These are phyloP conservation scores for Podospora conica DNA, from an alignment of 495 filamentous ascomycete genomes.

Conservation along the genomic window DNA sequence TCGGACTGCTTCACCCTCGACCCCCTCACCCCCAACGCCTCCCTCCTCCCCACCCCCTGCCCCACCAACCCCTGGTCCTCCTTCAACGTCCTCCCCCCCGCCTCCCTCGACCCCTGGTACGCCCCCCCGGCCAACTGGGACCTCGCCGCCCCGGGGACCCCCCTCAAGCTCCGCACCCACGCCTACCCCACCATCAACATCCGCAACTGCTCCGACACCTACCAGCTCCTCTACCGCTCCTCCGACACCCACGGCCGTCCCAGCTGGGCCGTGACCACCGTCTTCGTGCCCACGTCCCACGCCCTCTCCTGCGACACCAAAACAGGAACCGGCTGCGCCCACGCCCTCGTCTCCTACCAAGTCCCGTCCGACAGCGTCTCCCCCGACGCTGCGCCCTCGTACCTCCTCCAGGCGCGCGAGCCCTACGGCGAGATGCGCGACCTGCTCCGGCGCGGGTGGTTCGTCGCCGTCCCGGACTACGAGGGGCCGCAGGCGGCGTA, in stretches of 20 bases:
- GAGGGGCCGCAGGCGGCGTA: conserved; percentile 41
- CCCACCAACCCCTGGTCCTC: background rate
- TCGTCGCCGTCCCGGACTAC: conserved; percentile 44
- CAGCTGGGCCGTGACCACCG: conserved; percentile 45
- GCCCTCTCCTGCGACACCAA: background rate
- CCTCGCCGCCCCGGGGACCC: conserved; percentile 33
- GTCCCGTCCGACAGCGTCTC: conserved; percentile 15
- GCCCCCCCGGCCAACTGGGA: conserved; percentile 36
- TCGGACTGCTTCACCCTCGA: too few relatives aligned
- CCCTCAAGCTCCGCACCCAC: conserved; percentile 38
- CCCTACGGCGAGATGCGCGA: conserved; percentile 22
- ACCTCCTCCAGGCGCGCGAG: conserved; percentile 17
- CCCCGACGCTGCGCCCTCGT: conserved; percentile 13
- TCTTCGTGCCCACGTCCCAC: conserved; percentile 37
- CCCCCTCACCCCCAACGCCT: background rate
- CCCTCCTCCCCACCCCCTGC: background rate
- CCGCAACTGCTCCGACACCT: conserved; percentile 26
- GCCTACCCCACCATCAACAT: conserved; percentile 29
- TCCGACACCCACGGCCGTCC: conserved; percentile 40
- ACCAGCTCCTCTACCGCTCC: conserved; percentile 49
- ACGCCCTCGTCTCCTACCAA: conserved; percentile 18
- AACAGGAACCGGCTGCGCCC: conserved; percentile 2
- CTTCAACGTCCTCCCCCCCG: conserved; percentile 20
- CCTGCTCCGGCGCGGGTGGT: conserved; percentile 24
- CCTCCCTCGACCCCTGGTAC: conserved; percentile 45